These are phyloP conservation scores for Neoboletus brunneissimus DNA, from an alignment of 768 basidiomycete species.

Conservation along the genomic window DNA sequence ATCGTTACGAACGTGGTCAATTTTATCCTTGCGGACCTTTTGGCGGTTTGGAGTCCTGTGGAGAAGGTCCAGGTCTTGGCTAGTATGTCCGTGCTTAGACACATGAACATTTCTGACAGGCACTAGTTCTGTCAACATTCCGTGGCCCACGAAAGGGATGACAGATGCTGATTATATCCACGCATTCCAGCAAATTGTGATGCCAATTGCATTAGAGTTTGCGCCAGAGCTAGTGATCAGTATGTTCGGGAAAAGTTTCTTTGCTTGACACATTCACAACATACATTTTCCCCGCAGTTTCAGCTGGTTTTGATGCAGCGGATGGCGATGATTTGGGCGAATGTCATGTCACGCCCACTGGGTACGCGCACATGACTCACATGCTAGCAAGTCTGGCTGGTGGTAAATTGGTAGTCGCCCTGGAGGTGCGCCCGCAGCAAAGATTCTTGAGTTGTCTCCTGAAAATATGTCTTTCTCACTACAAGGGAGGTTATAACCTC, in stretches of 20 bases:
- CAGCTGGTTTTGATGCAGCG: slow-evolving; percentile 97
- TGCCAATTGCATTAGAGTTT: slow-evolving; percentile 98
- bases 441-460: not conserved
- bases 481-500: slow-evolving; percentile 92
- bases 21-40: slow-evolving; percentile 95
- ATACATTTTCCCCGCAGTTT: slow-evolving; percentile 53
- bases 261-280: not conserved
- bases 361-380: slow-evolving; percentile 98
- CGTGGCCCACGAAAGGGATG: slow-evolving; percentile 89
- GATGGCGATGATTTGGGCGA: slow-evolving; percentile 89
- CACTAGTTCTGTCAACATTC: slow-evolving; percentile 87
- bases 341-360: slow-evolving; percentile 86
- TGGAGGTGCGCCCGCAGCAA: slow-evolving; percentile 64
- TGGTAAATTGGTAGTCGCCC: slow-evolving; percentile 86
- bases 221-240: slow-evolving; percentile 95
- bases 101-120: slow-evolving; percentile 7
- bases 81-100: slow-evolving; percentile 54
- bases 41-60: slow-evolving; percentile 82
- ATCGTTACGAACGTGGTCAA: slow-evolving; percentile 87
- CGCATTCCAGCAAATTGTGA: slow-evolving; percentile 92
- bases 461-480: not conserved
- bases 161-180: slow-evolving; percentile 94
- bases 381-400: slow-evolving; percentile 88
- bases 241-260: slow-evolving; percentile 38
- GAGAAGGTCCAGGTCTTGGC: slow-evolving; percentile 80